A percentile compares a stretch with the other conserved stretches of the same genome.
Evolutionary conservation across 805 yeast genomes (phyloP).

Genomic region (Torulaspora quercuum): DNA sequence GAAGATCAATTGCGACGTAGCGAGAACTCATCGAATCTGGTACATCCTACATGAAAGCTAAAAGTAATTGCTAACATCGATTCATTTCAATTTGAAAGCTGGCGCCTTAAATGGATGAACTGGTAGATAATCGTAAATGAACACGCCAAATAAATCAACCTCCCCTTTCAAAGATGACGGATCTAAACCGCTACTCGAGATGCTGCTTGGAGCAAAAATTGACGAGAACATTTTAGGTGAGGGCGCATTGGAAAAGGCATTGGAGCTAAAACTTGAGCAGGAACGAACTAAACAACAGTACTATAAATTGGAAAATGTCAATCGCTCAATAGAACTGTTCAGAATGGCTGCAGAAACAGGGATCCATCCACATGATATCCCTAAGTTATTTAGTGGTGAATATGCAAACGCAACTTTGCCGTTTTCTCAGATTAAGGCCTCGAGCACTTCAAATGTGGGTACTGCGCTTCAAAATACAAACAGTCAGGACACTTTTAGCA

Average conservation of each 20-base stretch:
- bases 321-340: constrained; percentile 58
- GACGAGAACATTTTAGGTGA: constrained; percentile 45
- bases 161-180: constrained; percentile 11
- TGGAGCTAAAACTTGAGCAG: constrained; percentile 62
- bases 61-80: no score
- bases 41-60: no score
- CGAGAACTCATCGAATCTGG: no score
- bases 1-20: no score
- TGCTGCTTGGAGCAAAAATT: constrained; percentile 52
- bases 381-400: constrained; percentile 46
- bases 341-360: constrained; percentile 57
- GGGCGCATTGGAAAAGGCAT: constrained; percentile 53
- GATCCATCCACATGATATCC: constrained; percentile 62
- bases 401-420: constrained; percentile 1
- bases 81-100: no score
- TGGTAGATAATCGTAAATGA: constrained; percentile 8
- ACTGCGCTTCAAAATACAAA: neutral
- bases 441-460: constrained; percentile 1
- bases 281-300: constrained; percentile 81
- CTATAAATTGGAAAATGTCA: constrained; percentile 60
- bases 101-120: constrained; percentile 6
- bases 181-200: constrained; percentile 20
- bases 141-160: constrained; percentile 13
- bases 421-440: neutral
- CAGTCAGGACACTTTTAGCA: constrained; percentile 3